A percentile compares a stretch with the other conserved stretches of the same genome.
Evolutionary conservation across 2,329 filamentous ascomycete genomes (phyloP).

Genomic region (Cordyceps farinosa): DNA sequence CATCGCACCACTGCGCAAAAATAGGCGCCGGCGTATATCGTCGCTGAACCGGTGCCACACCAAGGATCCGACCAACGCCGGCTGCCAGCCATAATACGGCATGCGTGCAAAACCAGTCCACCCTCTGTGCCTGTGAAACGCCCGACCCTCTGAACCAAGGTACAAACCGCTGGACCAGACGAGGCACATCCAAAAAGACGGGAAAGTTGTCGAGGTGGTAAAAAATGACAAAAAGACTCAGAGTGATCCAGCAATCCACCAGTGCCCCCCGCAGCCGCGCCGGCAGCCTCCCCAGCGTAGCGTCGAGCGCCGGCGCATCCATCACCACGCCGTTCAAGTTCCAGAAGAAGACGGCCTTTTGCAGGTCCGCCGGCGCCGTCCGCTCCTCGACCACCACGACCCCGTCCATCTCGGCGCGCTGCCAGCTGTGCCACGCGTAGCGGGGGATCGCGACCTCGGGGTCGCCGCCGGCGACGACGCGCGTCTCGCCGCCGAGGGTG

Average conservation of each 20-base stretch:
- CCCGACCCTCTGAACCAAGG: not conserved
- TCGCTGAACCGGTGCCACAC: constrained; percentile 7
- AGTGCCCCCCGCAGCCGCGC: constrained; percentile 20
- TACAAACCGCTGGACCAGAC: accelerated
- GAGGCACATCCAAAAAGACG: constrained; percentile 25
- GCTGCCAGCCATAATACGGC: not conserved
- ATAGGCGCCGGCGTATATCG: constrained; percentile 18
- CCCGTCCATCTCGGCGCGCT: constrained; percentile 32
- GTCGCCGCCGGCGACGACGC: constrained; percentile 24
- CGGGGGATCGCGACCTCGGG: constrained; percentile 34
- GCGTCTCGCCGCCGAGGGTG: constrained; percentile 20
- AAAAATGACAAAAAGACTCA: constrained; percentile 31
- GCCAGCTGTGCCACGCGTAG: constrained; percentile 44
- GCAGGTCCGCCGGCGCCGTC: constrained; percentile 42
- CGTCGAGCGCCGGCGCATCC: constrained; percentile 15
- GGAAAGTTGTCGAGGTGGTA: constrained; percentile 29
- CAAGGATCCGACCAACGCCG: constrained; percentile 7
- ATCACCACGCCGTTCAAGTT: constrained; percentile 44
- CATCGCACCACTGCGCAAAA: not conserved
- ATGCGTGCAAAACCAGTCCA: constrained; percentile 16
- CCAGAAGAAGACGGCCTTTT: constrained; percentile 48
- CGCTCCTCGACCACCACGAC: constrained; percentile 24
- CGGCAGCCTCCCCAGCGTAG: constrained; percentile 3
- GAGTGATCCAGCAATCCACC: constrained; percentile 28
- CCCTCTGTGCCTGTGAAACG: accelerated